Conservation (phyloP, 2,329 filamentous ascomycete species). For the Colletotrichum falcatum region DNA sequence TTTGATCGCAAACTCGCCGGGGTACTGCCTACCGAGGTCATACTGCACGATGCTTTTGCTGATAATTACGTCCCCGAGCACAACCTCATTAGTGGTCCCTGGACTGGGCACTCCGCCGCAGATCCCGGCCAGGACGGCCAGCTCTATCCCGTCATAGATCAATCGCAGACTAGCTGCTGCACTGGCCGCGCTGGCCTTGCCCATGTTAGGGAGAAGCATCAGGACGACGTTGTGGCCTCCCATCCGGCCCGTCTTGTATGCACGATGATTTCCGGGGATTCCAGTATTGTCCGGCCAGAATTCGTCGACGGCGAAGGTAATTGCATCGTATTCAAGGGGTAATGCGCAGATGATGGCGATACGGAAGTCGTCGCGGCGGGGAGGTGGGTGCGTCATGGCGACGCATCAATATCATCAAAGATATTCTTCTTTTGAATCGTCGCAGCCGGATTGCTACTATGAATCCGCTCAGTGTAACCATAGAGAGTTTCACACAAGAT, state of each 20-base stretch:
- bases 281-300: conserved; percentile 45
- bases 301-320: conserved; percentile 44
- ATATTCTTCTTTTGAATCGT: background rate
- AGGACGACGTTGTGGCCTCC: conserved; percentile 46
- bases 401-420: background rate
- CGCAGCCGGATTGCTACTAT: background rate
- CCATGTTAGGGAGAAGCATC: conserved; percentile 46
- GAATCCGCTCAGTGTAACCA: background rate
- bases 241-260: conserved; percentile 48
- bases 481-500: background rate
- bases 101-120: background rate
- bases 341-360: conserved; percentile 29
- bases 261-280: conserved; percentile 45
- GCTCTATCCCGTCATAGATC: conserved; percentile 50
- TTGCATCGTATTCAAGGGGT: conserved; percentile 12
- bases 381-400: background rate
- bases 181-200: conserved; percentile 46
- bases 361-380: conserved; percentile 28
- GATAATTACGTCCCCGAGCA: conserved; percentile 52
- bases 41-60: conserved; percentile 49
- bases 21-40: conserved; percentile 46
- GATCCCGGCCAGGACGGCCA: conserved; percentile 47
- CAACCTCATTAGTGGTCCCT: conserved; percentile 20
- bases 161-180: conserved; percentile 46
- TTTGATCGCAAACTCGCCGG: conserved; percentile 45